Evolutionary conservation across 2,329 filamentous ascomycete species (phyloP), one percentile per base, ranked within the genome.

Genomic region (Elsinoe batatas): DNA sequence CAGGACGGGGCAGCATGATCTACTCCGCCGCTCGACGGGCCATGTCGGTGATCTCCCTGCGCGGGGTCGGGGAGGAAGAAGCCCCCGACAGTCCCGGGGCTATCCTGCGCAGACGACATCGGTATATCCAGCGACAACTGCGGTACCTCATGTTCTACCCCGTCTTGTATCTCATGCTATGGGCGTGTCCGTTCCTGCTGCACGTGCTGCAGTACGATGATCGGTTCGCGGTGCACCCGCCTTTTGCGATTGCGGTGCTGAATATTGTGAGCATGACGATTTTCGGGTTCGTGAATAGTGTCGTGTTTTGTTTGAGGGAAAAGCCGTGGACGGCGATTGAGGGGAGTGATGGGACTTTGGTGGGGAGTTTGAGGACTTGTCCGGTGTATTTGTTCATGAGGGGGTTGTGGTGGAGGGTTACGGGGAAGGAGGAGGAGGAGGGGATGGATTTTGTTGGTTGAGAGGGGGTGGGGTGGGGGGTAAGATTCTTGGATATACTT

Each of bases 371-470:
- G 56, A 80, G 89, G 56, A 91, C 91, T 4, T 93, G 91, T 67
- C 90, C 89, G 0, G 74, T 95, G 3, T 74, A 89, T 10, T 75
- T 94, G 17, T 76, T 95, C 2, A 68, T 95, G 20, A 90, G 89
- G 1, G 83, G 78, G 60, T 73, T 72, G 5, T 93, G 53, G 53
- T 44, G 40, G 38, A 44, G 40, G 12, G 13, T 55, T 3, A 55
- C 26, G 40, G 53, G 53, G n/a, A 26, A 85, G 83, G 33, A 35
- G 47, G 72, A 78, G 38, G 68, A 68, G 40, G 70, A 75, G 2
- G 72, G 74, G 26, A 38, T 55, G 53, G 53, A 55, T 44, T 55
- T 55, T 44, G 53, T 30, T 8, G 53, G 53, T 13, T 55, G 22
- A 42, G 13, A 36, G 18, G 32, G 47, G 53, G 53, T 13, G 46